Percentiles rank a stretch among this genome's conserved stretches.
phyloP scores from a whole-genome alignment of 495 filamentous ascomycete species.

The Choiromyces venosus region DNA sequence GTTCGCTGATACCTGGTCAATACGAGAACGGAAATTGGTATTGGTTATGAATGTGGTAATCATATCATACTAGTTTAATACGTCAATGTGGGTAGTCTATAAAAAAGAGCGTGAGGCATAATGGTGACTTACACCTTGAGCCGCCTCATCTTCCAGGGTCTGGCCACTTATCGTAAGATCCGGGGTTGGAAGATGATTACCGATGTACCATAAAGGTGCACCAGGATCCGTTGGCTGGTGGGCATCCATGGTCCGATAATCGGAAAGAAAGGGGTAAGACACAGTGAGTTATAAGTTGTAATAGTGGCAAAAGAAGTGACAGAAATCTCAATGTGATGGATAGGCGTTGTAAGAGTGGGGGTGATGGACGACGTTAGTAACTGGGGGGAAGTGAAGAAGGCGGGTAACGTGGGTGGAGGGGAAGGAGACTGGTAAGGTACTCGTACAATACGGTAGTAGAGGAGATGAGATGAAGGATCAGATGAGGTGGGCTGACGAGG shows the following conservation, averaged over 20 bases:
- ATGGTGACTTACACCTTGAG: constrained; percentile 31
- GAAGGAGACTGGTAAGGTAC: background rate
- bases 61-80: constrained; percentile 71
- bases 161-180: constrained; percentile 24
- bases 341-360: background rate
- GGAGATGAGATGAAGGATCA: background rate
- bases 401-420: background rate
- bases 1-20: constrained; percentile 44
- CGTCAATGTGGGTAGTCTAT: constrained; percentile 10
- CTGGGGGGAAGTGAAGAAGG: background rate
- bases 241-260: constrained; percentile 27
- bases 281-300: background rate
- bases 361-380: background rate
- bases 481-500: background rate
- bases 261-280: background rate
- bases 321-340: background rate
- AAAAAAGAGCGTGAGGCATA: background rate
- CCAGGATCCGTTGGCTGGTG: constrained; percentile 30
- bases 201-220: constrained; percentile 38
- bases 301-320: background rate
- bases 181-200: constrained; percentile 37
- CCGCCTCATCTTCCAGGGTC: constrained; percentile 29
- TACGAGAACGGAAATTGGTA: constrained; percentile 68
- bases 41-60: constrained; percentile 86
- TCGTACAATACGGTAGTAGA: too few species aligned